phyloP scores from a whole-genome alignment of 1,284 basidiomycete species.

The Moniliophthora roreri region DNA sequence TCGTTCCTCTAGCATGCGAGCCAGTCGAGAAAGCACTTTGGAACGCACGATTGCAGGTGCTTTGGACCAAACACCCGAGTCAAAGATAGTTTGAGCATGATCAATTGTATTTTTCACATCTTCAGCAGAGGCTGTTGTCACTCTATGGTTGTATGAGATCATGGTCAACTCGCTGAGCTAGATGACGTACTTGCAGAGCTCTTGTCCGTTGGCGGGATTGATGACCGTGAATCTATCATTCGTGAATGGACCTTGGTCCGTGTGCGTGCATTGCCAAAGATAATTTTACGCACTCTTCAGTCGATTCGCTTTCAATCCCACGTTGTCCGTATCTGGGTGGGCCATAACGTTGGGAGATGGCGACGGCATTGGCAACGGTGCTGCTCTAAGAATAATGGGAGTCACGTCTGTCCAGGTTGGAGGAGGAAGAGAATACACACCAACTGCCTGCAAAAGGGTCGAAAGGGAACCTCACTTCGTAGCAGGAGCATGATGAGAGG shows the following conservation, averaged over 20 bases:
- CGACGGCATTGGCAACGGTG: too few relatives aligned
- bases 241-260: too few relatives aligned
- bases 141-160: constrained; percentile 11
- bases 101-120: constrained; percentile 54
- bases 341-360: background rate
- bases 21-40: constrained; percentile 62
- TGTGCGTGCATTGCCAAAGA: too few relatives aligned
- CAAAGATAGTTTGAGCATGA: constrained; percentile 56
- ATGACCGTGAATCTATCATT: constrained; percentile 47
- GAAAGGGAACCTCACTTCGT: background rate
- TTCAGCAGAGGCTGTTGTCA: constrained; percentile 21
- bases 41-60: constrained; percentile 59
- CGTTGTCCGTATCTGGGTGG: too few relatives aligned
- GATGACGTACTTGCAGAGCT: constrained; percentile 55
- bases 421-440: too few relatives aligned
- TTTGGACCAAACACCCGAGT: constrained; percentile 70
- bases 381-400: too few relatives aligned
- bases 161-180: background rate
- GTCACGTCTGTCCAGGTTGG: too few relatives aligned
- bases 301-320: too few relatives aligned
- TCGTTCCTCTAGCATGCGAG: constrained; percentile 54
- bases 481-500: background rate
- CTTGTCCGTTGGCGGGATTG: constrained; percentile 68
- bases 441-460: background rate
- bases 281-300: too few relatives aligned